Conservation (phyloP, 176 grass and related monocot genomes). For the Aegilops tauschii region DNA sequence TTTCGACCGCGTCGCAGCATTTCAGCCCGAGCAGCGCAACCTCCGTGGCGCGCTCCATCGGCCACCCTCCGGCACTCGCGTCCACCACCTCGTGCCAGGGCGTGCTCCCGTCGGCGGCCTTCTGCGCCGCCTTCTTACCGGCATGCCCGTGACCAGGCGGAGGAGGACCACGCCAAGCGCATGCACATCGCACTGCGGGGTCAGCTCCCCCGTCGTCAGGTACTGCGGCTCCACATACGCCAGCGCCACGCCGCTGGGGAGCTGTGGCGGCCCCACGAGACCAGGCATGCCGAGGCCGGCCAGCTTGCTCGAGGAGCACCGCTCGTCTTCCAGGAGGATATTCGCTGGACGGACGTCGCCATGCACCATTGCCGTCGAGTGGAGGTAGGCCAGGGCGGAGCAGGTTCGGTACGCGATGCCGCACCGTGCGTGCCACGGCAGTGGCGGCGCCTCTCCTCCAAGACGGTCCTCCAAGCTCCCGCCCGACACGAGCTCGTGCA, state of each 20-base stretch:
- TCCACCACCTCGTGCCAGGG: constrained; percentile 46
- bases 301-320: constrained; percentile 37
- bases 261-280: neutral
- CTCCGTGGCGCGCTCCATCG: constrained; percentile 37
- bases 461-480: constrained; percentile 60
- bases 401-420: constrained; percentile 38
- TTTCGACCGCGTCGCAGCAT: constrained; percentile 34
- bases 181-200: constrained; percentile 47
- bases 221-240: constrained; percentile 40
- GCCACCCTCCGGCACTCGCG: constrained; percentile 41
- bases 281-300: constrained; percentile 22
- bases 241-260: neutral
- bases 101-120: constrained; percentile 21
- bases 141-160: constrained; percentile 47
- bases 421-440: constrained; percentile 63
- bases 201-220: constrained; percentile 43
- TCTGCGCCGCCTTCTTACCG: constrained; percentile 36
- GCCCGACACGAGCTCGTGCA: constrained; percentile 50
- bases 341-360: constrained; percentile 58
- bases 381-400: constrained; percentile 47
- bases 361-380: constrained; percentile 43
- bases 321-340: constrained; percentile 47
- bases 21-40: constrained; percentile 40
- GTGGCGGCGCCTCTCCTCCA: constrained; percentile 10
- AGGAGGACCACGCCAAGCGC: constrained; percentile 59